Conservation (phyloP, 2,329 filamentous ascomycete species). For the Paecilomyces fulvus region DNA sequence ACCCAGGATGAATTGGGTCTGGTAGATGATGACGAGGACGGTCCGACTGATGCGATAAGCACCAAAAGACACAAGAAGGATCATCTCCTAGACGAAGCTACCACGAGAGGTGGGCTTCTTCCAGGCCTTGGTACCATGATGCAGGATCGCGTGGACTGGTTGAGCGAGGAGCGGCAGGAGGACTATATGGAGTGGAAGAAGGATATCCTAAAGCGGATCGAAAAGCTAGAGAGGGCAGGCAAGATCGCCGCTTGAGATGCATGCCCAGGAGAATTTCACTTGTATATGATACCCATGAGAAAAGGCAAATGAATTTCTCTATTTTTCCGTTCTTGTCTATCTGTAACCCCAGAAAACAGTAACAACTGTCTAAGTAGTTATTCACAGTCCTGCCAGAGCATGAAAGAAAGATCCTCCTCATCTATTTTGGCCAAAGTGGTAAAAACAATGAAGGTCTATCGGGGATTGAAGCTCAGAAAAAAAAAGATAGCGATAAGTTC, state of each 20-base stretch:
- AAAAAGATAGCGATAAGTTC: constrained; percentile 7
- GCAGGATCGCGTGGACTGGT: constrained; percentile 40
- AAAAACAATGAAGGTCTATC: not conserved
- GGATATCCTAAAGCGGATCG: constrained; percentile 31
- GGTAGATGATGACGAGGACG: constrained; percentile 27
- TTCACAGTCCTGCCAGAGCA: not conserved
- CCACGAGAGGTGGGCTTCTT: constrained; percentile 28
- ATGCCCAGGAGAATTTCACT: not conserved
- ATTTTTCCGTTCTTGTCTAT: not conserved
- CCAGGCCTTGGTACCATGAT: constrained; percentile 44
- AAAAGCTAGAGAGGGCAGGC: constrained; percentile 17
- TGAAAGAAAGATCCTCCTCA: not conserved
- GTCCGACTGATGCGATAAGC: constrained; percentile 15
- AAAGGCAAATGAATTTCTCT: not conserved
- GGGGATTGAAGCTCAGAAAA: not conserved
- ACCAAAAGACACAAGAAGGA: constrained; percentile 17
- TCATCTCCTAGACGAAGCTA: constrained; percentile 8
- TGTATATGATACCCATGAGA: not conserved
- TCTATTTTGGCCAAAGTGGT: not conserved
- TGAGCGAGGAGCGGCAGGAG: constrained; percentile 35
- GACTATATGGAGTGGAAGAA: constrained; percentile 38
- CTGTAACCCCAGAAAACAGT: not conserved
- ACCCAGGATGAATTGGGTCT: constrained; percentile 26
- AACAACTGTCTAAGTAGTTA: not conserved
- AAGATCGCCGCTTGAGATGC: not conserved